Percentiles rank a stretch among this genome's conserved stretches.
These are phyloP conservation scores for Mollisiaceae sp. DNA, from an alignment of 2,329 filamentous ascomycete genomes.

Conservation along the genomic window DNA sequence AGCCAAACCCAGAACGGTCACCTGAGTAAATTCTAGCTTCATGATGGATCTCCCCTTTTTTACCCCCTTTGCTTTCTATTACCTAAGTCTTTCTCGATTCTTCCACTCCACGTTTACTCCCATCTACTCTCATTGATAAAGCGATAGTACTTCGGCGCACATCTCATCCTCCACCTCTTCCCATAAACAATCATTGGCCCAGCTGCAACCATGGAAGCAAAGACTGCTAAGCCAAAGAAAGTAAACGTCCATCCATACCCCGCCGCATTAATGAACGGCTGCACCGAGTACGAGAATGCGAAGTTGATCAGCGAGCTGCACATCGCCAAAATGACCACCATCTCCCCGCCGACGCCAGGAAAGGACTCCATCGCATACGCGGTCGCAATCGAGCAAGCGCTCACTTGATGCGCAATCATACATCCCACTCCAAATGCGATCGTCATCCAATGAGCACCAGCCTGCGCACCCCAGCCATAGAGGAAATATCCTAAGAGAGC, in stretches of 20 bases:
- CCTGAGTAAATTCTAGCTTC: too few relatives aligned
- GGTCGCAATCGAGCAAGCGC: not conserved
- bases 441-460: conserved; percentile 41
- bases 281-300: conserved; percentile 3
- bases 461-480: conserved; percentile 47
- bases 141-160: conserved; percentile 3
- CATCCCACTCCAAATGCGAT: conserved; percentile 45
- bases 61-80: not conserved
- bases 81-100: not conserved
- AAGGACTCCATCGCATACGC: conserved; percentile 5
- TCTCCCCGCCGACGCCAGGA: not conserved
- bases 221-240: conserved; percentile 4
- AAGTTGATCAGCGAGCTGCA: conserved; percentile 10
- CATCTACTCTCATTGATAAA: conserved; percentile 1
- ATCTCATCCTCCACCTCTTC: conserved; percentile 3
- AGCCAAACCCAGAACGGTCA: too few relatives aligned
- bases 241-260: conserved; percentile 8
- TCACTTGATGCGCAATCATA: conserved; percentile 8
- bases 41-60: too few relatives aligned
- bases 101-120: not conserved
- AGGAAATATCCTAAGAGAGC: conserved; percentile 45
- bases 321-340: conserved; percentile 4
- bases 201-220: not conserved
- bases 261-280: conserved; percentile 3
- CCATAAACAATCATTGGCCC: not conserved